Evolutionary conservation across 1,139 yeast genomes (phyloP).

Genomic region (Protomyces arabidopsidicola): DNA sequence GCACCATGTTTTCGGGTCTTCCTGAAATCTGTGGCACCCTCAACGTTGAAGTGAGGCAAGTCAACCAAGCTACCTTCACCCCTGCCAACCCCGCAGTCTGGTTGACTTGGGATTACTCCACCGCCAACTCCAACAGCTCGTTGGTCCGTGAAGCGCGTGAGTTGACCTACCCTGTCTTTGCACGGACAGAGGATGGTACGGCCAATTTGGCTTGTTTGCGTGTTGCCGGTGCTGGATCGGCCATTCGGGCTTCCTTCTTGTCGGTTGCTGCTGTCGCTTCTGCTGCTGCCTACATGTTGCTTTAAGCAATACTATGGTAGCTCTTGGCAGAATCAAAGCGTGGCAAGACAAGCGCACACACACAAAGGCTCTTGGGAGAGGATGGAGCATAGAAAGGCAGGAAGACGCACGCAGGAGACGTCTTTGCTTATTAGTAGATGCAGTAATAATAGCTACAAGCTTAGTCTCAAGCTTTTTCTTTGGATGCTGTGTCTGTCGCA

Average conservation of each 20-base stretch:
- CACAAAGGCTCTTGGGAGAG: too few species aligned
- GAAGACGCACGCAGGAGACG: too few species aligned
- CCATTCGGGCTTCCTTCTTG: constrained; percentile 18
- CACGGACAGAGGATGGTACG: constrained; percentile 19
- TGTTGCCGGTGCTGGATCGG: constrained; percentile 16
- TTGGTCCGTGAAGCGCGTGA: constrained; percentile 15
- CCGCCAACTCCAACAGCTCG: constrained; percentile 4
- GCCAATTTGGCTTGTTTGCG: constrained; percentile 26
- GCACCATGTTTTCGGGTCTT: constrained; percentile 25
- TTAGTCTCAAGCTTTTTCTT: too few species aligned
- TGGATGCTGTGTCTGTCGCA: too few species aligned
- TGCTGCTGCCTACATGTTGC: constrained; percentile 21
- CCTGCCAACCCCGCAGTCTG: constrained; percentile 28
- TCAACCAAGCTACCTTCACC: constrained; percentile 6
- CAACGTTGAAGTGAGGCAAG: constrained; percentile 22
- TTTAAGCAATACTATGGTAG: not conserved
- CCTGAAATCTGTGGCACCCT: constrained; percentile 24
- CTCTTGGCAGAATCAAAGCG: not conserved
- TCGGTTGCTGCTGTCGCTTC: constrained; percentile 17
- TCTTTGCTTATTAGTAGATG: too few species aligned
- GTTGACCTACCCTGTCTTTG: constrained; percentile 25
- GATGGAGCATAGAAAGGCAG: too few species aligned
- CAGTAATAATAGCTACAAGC: too few species aligned
- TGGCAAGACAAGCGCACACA: too few species aligned
- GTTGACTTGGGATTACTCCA: constrained; percentile 24